Percentiles rank a stretch among this genome's conserved stretches.
Conservation (phyloP, 805 yeast genomes). For the Nakazawaea ishiwadae region DNA sequence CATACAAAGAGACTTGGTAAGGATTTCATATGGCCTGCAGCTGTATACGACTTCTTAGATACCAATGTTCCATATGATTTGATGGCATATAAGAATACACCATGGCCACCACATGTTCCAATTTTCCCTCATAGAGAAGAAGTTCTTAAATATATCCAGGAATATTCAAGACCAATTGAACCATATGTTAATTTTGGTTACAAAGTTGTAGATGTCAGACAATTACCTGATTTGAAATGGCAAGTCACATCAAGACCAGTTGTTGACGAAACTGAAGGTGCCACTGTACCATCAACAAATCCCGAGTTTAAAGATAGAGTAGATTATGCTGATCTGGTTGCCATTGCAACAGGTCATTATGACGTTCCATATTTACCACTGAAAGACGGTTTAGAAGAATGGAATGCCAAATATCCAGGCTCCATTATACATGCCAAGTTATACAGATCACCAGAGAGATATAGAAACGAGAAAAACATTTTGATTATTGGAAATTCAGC, state of each 20-base stretch:
- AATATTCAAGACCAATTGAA: conserved; percentile 41
- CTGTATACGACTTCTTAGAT: conserved; percentile 63
- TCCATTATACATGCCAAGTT: conserved; percentile 53
- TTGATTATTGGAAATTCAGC: conserved; percentile 74
- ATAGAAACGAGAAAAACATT: conserved; percentile 35
- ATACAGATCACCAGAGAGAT: conserved; percentile 42
- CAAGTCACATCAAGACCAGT: conserved; percentile 32
- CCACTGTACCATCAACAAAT: conserved; percentile 13
- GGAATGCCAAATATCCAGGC: conserved; percentile 38
- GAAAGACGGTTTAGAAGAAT: conserved; percentile 46
- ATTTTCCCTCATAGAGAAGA: conserved; percentile 53
- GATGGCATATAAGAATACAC: conserved; percentile 60
- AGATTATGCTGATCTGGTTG: conserved; percentile 56
- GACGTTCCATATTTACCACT: conserved; percentile 58
- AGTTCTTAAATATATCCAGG: conserved; percentile 52
- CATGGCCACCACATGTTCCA: conserved; percentile 42
- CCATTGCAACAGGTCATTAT: conserved; percentile 58
- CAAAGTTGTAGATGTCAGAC: conserved; percentile 38
- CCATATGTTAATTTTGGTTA: conserved; percentile 38
- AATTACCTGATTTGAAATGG: conserved; percentile 34
- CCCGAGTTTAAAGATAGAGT: conserved; percentile 19
- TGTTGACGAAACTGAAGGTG: conserved; percentile 27
- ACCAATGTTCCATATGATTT: conserved; percentile 62
- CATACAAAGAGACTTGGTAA: conserved; percentile 10
- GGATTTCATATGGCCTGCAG: conserved; percentile 38